Percentiles rank a stretch among this genome's conserved stretches.
These are phyloP conservation scores for Mortierella sp. DNA, from an alignment of 371 early-diverging fungal species.

Conservation along the genomic window DNA sequence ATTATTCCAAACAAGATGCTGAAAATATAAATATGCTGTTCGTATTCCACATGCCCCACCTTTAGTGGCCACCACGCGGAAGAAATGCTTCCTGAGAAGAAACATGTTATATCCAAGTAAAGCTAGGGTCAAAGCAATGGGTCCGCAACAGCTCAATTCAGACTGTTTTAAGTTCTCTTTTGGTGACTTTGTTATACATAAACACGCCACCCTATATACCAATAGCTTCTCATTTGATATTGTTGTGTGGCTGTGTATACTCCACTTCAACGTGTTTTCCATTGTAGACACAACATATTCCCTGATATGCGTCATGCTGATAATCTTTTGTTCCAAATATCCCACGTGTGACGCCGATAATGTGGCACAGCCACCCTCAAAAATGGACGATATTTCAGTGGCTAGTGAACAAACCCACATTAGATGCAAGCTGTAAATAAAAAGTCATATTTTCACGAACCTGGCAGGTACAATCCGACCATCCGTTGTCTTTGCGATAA, in stretches of 20 bases:
- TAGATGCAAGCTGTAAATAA: neutral
- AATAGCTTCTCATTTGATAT: too few species aligned
- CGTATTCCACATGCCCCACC: neutral
- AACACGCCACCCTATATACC: too few species aligned
- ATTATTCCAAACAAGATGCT: too few species aligned
- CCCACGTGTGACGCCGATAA: neutral
- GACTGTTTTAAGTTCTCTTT: neutral
- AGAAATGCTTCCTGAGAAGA: neutral
- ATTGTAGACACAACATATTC: too few species aligned
- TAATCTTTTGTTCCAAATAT: too few species aligned
- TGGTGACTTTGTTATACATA: too few species aligned
- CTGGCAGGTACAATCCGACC: slow-evolving; percentile 30
- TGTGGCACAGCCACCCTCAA: neutral
- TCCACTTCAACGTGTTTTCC: too few species aligned
- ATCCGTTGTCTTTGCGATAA: slow-evolving; percentile 31
- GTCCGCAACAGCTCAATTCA: neutral
- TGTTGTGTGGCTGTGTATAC: too few species aligned
- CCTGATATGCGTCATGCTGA: too few species aligned
- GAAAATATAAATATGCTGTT: neutral
- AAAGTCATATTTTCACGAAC: slow-evolving; percentile 17
- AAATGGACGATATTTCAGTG: neutral
- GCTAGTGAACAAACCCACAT: neutral
- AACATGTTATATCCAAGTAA: neutral
- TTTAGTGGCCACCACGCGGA: neutral
- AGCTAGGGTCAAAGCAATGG: neutral